Percentiles rank a stretch among this genome's conserved stretches.
phyloP scores from a whole-genome alignment of 2,329 filamentous ascomycete genomes.

The Calonectria hongkongensis region DNA sequence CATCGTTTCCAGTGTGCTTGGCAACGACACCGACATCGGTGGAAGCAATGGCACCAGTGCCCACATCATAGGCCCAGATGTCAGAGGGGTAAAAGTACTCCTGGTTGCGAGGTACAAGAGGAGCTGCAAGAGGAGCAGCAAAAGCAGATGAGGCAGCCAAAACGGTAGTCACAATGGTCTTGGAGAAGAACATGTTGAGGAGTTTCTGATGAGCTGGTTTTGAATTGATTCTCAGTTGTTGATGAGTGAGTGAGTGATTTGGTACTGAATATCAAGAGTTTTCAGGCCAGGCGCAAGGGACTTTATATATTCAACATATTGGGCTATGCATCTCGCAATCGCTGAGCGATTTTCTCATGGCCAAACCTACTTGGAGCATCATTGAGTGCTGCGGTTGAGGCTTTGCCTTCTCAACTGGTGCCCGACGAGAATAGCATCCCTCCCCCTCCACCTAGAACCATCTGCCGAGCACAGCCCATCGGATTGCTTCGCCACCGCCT shows the following conservation, averaged over 20 bases:
- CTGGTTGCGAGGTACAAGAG: not conserved
- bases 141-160: slow-evolving; percentile 1
- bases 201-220: not conserved
- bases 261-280: not conserved
- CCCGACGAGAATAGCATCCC: not conserved
- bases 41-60: slow-evolving; percentile 4
- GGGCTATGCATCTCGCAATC: not conserved
- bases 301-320: not conserved
- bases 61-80: slow-evolving; percentile 13
- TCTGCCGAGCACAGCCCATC: slow-evolving; percentile 5
- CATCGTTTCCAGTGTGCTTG: not conserved
- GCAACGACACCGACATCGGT: not conserved
- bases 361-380: not conserved
- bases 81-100: slow-evolving; percentile 1
- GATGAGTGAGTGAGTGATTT: not conserved
- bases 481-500: slow-evolving; percentile 2
- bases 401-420: slow-evolving; percentile 1
- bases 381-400: not conserved
- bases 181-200: not conserved
- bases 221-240: not conserved
- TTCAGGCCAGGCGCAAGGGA: not conserved
- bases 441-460: not conserved
- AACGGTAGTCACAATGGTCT: not conserved
- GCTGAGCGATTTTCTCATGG: not conserved
- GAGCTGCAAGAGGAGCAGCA: slow-evolving; percentile 9